Conservation (phyloP, 805 yeast species). For the Hanseniaspora pseudoguilliermondii region DNA sequence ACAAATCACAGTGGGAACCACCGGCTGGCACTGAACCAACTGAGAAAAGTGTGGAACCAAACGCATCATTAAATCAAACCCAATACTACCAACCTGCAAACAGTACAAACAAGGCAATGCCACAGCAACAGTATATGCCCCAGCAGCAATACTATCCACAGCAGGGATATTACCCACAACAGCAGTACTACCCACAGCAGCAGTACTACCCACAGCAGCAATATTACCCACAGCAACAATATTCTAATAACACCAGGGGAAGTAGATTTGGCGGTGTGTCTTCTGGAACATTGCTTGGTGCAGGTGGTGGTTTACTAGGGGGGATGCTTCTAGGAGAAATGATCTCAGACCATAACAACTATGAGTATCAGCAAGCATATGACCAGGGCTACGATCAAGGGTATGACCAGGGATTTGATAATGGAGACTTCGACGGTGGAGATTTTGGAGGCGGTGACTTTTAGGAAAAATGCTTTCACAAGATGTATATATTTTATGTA, state of each 20-base stretch:
- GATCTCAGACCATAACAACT: conserved; percentile 25
- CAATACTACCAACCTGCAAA: conserved; percentile 14
- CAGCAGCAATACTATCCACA: conserved; percentile 14
- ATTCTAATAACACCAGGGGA: conserved; percentile 25
- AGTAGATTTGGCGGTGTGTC: conserved; percentile 27
- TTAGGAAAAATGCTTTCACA: not conserved
- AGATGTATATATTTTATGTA: not conserved
- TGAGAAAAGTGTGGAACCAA: not conserved
- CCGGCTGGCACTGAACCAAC: conserved; percentile 43
- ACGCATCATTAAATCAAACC: not conserved
- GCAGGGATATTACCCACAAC: conserved; percentile 2
- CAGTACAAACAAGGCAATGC: conserved; percentile 13
- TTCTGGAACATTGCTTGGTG: conserved; percentile 33
- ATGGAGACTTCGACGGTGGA: conserved; percentile 24
- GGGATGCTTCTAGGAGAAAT: conserved; percentile 41
- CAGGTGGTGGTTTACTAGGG: conserved; percentile 51
- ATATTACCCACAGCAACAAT: conserved; percentile 20
- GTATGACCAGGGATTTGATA: conserved; percentile 21
- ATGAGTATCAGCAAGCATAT: conserved; percentile 24
- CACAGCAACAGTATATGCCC: conserved; percentile 2
- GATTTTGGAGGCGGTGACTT: conserved; percentile 22
- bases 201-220: conserved; percentile 27
- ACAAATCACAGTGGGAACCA: conserved; percentile 82
- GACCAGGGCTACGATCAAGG: conserved; percentile 7
- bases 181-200: conserved; percentile 13